Conservation (phyloP, 495 filamentous ascomycete species). For the Aspergillus saccharolyticus region DNA sequence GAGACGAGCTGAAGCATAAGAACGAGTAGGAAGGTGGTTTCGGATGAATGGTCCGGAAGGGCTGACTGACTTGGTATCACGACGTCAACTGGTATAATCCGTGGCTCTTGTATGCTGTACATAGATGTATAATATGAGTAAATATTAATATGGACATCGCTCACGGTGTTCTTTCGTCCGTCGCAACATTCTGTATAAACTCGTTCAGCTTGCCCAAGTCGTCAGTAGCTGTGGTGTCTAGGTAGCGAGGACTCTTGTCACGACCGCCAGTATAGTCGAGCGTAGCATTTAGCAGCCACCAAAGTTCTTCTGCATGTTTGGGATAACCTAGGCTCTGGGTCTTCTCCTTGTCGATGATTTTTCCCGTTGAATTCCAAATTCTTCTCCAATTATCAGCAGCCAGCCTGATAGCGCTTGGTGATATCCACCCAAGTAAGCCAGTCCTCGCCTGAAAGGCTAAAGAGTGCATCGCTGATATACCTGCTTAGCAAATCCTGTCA, state of each 20-base stretch:
- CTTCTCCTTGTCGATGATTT: conserved; percentile 19
- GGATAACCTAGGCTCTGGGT: conserved; percentile 31
- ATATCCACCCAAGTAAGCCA: conserved; percentile 26
- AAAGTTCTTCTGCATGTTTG: conserved; percentile 38
- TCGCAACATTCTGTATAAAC: conserved; percentile 29
- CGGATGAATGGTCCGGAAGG: conserved; percentile 34
- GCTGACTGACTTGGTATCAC: conserved; percentile 52
- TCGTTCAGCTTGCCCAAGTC: conserved; percentile 35
- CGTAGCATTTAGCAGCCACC: conserved; percentile 33
- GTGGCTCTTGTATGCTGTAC: conserved; percentile 5
- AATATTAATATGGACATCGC: background rate
- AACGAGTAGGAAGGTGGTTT: background rate
- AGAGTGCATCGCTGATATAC: conserved; percentile 26
- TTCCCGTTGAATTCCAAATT: conserved; percentile 28
- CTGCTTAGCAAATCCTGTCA: conserved; percentile 3
- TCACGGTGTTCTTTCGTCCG: background rate
- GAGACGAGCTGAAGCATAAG: background rate
- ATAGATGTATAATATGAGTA: conserved; percentile 4
- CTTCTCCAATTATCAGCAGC: conserved; percentile 34
- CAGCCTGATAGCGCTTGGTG: conserved; percentile 24
- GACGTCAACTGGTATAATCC: conserved; percentile 33
- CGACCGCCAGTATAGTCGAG: conserved; percentile 19
- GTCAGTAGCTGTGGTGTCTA: conserved; percentile 34
- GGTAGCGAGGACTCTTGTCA: conserved; percentile 22
- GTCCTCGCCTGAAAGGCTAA: conserved; percentile 29